Evolutionary conservation across 805 yeast genomes (phyloP).

Genomic region (Wickerhamiella lipophila): DNA sequence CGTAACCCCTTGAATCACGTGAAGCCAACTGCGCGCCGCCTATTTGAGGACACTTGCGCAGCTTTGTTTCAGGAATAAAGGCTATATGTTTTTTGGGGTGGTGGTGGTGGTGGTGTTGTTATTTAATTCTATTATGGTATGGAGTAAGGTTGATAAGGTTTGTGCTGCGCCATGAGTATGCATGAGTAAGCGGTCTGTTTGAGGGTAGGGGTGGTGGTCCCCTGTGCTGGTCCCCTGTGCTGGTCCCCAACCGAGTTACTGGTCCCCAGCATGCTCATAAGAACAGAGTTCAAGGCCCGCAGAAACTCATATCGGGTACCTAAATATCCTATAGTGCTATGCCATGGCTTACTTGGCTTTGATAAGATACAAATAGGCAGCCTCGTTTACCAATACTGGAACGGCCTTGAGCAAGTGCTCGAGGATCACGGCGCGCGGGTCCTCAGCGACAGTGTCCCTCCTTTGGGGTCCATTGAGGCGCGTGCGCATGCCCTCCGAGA

Average conservation of each 20-base stretch:
- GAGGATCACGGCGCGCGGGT: slow-evolving; percentile 53
- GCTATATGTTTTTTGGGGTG: no score
- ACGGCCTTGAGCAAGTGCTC: slow-evolving; percentile 56
- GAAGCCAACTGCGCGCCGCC: neutral
- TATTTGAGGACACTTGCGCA: neutral
- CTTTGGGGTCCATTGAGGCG: slow-evolving; percentile 61
- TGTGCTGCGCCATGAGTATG: no score
- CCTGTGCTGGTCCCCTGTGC: no score
- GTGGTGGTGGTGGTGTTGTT: no score
- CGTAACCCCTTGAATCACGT: slow-evolving; percentile 1
- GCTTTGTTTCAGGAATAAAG: neutral
- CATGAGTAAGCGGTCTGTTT: no score
- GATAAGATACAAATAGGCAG: slow-evolving; percentile 37
- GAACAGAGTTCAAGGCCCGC: slow-evolving; percentile 18
- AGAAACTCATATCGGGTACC: slow-evolving; percentile 15
- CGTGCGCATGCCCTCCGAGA: slow-evolving; percentile 48
- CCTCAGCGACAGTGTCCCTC: slow-evolving; percentile 64
- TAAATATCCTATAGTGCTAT: slow-evolving; percentile 53
- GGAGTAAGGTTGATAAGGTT: no score
- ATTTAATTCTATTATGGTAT: no score
- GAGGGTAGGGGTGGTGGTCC: no score
- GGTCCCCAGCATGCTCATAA: slow-evolving; percentile 3
- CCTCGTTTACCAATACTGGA: slow-evolving; percentile 59
- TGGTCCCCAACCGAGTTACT: no score
- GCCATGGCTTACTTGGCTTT: slow-evolving; percentile 83